A percentile compares a stretch with the other conserved stretches of the same genome.
phyloP scores from a whole-genome alignment of 2,329 filamentous ascomycete species.

The Mollisia scopiformis region DNA sequence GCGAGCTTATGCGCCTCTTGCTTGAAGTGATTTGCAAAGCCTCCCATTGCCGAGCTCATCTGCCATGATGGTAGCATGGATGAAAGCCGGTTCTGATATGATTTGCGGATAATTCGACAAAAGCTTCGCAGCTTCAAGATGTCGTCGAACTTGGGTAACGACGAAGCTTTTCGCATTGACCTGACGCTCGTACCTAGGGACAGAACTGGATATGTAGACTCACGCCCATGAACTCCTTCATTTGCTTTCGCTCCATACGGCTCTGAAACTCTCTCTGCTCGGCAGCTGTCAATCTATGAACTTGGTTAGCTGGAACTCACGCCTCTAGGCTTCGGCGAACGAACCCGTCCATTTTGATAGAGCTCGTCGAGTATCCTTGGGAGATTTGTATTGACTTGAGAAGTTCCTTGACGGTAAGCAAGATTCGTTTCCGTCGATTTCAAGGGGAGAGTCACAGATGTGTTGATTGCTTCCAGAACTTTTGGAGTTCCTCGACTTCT shows the following conservation, averaged over 20 bases:
- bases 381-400: neutral
- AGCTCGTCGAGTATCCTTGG: constrained; percentile 2
- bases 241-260: constrained; percentile 97
- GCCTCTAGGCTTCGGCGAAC: constrained; percentile 8
- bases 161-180: constrained; percentile 2
- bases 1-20: neutral
- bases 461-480: neutral
- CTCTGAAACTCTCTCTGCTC: constrained; percentile 93
- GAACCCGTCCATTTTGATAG: constrained; percentile 46
- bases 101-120: neutral
- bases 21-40: neutral
- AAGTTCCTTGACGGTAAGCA: neutral
- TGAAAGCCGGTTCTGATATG: neutral
- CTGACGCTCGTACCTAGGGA: neutral
- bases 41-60: neutral
- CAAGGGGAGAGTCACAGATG: neutral
- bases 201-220: constrained; percentile 41
- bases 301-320: constrained; percentile 12
- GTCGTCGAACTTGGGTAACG: neutral
- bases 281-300: constrained; percentile 41
- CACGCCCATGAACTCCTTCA: constrained; percentile 99
- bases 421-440: neutral
- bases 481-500: constrained; percentile 1
- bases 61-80: neutral
- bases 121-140: constrained; percentile 2